Conservation (phyloP, 2,329 filamentous ascomycete genomes). For the Torrubiella hemipterigena region DNA sequence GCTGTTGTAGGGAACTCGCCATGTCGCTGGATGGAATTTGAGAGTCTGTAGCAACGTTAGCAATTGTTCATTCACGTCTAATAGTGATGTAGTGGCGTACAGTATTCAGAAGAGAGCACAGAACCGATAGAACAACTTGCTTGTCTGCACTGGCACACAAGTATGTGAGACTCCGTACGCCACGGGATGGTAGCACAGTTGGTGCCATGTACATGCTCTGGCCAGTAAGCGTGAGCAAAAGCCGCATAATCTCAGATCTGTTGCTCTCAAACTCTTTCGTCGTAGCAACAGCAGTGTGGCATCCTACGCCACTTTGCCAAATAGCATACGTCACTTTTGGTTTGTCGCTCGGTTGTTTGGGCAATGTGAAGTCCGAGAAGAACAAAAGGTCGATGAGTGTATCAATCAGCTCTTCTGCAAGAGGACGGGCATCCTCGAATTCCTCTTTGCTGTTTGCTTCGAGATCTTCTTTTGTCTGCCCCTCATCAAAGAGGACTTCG, state of each 20-base stretch:
- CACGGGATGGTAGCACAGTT: slow-evolving; percentile 65
- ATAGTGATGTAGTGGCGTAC: slow-evolving; percentile 33
- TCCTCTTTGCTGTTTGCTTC: slow-evolving; percentile 40
- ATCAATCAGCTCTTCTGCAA: slow-evolving; percentile 88
- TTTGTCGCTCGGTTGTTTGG: slow-evolving; percentile 56
- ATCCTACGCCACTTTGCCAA: slow-evolving; percentile 96
- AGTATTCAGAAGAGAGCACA: slow-evolving; percentile 91
- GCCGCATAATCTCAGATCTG: slow-evolving; percentile 74
- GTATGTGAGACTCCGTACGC: slow-evolving; percentile 77
- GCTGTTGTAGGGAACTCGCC: slow-evolving; percentile 89
- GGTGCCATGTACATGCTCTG: slow-evolving; percentile 90
- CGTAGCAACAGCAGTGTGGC: slow-evolving; percentile 76
- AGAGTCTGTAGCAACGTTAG: slow-evolving; percentile 48
- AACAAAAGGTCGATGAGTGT: slow-evolving; percentile 83
- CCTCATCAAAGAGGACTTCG: slow-evolving; percentile 78
- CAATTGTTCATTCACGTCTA: background rate
- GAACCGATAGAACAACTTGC: slow-evolving; percentile 75
- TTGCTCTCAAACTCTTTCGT: slow-evolving; percentile 92
- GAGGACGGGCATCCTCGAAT: slow-evolving; percentile 71
- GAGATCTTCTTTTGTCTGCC: slow-evolving; percentile 40
- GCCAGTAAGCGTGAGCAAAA: slow-evolving; percentile 76
- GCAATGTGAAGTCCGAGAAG: slow-evolving; percentile 80
- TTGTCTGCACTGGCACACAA: slow-evolving; percentile 82
- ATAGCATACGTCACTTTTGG: slow-evolving; percentile 84
- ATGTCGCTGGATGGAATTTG: slow-evolving; percentile 90